Conservation (phyloP, 1,284 basidiomycete genomes). For the Naganishia albida region DNA sequence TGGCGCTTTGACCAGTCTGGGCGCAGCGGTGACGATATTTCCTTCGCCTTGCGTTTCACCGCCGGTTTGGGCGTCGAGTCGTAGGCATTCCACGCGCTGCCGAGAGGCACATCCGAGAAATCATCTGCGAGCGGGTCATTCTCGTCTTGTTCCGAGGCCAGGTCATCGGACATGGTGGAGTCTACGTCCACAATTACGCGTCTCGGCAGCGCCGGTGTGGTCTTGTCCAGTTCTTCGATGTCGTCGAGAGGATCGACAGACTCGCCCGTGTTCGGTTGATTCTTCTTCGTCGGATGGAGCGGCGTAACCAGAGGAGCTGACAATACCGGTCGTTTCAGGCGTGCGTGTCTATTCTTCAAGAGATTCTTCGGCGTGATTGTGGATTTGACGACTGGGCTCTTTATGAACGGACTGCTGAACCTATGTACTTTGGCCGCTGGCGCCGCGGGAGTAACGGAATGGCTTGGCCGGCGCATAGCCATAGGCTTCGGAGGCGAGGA, state of each 20-base stretch:
- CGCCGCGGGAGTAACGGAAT: background rate
- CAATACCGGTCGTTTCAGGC: background rate
- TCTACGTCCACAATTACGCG: background rate
- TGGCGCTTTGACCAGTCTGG: background rate
- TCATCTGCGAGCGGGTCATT: slow-evolving; percentile 14
- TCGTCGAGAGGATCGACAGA: slow-evolving; percentile 24
- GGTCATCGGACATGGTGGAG: background rate
- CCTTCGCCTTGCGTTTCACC: slow-evolving; percentile 10
- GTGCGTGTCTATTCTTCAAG: background rate
- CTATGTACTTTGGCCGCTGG: background rate
- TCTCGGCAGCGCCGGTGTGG: slow-evolving; percentile 17
- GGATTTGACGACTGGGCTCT: slow-evolving; percentile 14
- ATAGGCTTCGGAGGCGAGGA: background rate
- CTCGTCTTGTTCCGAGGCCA: slow-evolving; percentile 11
- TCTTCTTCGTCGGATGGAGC: slow-evolving; percentile 1
- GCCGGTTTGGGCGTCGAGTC: background rate
- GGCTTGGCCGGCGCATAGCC: background rate
- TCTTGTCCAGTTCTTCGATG: slow-evolving; percentile 22
- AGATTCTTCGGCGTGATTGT: slow-evolving; percentile 2
- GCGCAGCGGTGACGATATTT: slow-evolving; percentile 1
- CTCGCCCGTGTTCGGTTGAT: slow-evolving; percentile 4
- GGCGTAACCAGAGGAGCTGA: background rate
- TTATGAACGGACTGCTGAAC: slow-evolving; percentile 21
- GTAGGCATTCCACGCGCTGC: background rate
- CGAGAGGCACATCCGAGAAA: slow-evolving; percentile 13